Percentiles rank a stretch among this genome's conserved stretches.
Evolutionary conservation across 805 yeast genomes (phyloP).

Genomic region (Myxozyma mucilagina): DNA sequence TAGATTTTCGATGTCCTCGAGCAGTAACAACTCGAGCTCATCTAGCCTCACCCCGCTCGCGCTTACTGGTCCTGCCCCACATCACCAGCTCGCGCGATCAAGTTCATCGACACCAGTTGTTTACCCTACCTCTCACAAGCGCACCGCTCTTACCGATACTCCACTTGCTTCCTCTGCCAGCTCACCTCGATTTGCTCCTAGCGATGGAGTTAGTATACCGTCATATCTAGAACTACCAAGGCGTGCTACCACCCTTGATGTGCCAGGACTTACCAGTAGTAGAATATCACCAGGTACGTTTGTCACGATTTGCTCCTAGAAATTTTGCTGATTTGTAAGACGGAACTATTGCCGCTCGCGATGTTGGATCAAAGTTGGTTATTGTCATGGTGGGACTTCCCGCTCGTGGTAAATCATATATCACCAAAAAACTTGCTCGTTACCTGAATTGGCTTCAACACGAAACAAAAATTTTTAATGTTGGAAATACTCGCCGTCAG

Average conservation of each 20-base stretch:
- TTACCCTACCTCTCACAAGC: conserved; percentile 16
- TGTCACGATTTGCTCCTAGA: not conserved
- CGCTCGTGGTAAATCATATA: conserved; percentile 91
- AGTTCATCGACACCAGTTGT: conserved; percentile 17
- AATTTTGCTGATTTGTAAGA: conserved; percentile 2
- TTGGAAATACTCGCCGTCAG: conserved; percentile 88
- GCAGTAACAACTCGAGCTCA: conserved; percentile 14
- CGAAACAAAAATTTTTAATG: conserved; percentile 86
- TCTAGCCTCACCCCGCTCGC: conserved; percentile 16
- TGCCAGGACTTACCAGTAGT: conserved; percentile 87
- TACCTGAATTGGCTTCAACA: conserved; percentile 94
- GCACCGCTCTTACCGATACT: conserved; percentile 28
- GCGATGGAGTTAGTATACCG: conserved; percentile 14
- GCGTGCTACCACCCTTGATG: conserved; percentile 80
- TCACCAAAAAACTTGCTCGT: conserved; percentile 86
- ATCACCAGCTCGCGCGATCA: conserved; percentile 1
- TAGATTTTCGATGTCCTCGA: conserved; percentile 3
- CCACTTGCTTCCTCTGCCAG: conserved; percentile 25
- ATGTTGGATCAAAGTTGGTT: conserved; percentile 51
- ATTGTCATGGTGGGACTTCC: conserved; percentile 47
- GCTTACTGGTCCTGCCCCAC: conserved; percentile 6
- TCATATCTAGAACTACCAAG: conserved; percentile 37
- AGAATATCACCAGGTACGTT: conserved; percentile 68
- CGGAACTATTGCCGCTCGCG: conserved; percentile 45
- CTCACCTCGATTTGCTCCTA: conserved; percentile 23